Evolutionary conservation across 371 early-diverging fungal genomes (phyloP), one percentile per base, ranked within the genome.

Genomic region (Mucor piriformis): DNA sequence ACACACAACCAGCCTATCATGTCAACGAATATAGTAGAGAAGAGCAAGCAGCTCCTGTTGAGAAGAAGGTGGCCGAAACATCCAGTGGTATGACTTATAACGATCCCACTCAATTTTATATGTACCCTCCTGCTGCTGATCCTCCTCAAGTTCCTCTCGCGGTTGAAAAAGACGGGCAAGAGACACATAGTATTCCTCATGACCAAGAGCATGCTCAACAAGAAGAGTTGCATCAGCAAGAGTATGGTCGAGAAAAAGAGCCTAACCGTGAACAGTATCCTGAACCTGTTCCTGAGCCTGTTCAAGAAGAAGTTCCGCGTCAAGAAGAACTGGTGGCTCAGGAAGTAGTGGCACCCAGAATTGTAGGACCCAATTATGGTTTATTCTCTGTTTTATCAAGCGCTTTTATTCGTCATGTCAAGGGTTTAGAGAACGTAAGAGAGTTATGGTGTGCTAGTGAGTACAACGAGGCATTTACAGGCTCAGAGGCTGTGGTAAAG

Each of bases 361-460:
- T 20, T n/a, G 3, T 15, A 13, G 62, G 63, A 10, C 63, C 65
- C 18, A 64, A 69, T 16, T 69, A 68, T 43, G 64, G 66, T 43
- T 57, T 73, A 5, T 23, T 73, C n/a, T 73, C 73, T 6, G 61
- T 61, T 7, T 34, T 73, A 33, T 69, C 70, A 0, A 50, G 35
- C 15, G 61, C 63, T 0, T 69, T 73, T 38, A 51, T 61, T 12
- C 59, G 58, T 15, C 38, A 49, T 13, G 63, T 73, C 4, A 59
- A 63, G 32, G 62, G 61, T 3, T 32, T 73, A 3, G 66, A 69
- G 33, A 55, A 66, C 18, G 67, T 69, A 3, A 50, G 73, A 43
- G 73, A 73, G 32, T 50, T 73, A 49, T 69, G 67, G 58, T 73
- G 69, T 61, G 69, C 67, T 11, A 64, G 63, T 47, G 73, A 69